Conservation (phyloP, 2,329 filamentous ascomycete genomes). For the Diaporthe sp. region DNA sequence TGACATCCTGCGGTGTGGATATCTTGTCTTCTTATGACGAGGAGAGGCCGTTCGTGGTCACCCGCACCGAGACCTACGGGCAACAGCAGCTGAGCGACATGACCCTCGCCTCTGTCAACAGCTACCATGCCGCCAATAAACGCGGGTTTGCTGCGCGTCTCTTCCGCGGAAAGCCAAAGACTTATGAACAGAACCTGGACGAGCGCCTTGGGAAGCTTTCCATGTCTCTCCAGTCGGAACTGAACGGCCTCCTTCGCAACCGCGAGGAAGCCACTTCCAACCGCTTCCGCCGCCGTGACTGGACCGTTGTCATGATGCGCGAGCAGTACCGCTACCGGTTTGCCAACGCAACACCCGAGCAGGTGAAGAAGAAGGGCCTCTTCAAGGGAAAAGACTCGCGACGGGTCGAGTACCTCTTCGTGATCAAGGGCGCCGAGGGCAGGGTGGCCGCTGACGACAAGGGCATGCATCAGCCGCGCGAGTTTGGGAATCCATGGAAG, state of each 20-base stretch:
- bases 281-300: conserved; percentile 39
- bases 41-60: conserved; percentile 2
- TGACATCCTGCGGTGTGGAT: conserved; percentile 37
- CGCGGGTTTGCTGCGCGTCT: conserved; percentile 38
- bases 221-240: conserved; percentile 32
- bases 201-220: conserved; percentile 39
- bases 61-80: conserved; percentile 26
- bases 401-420: conserved; percentile 36
- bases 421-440: conserved; percentile 40
- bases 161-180: conserved; percentile 36
- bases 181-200: conserved; percentile 43
- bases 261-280: conserved; percentile 38
- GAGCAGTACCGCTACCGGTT: conserved; percentile 41
- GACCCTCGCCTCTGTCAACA: conserved; percentile 38
- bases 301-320: conserved; percentile 41
- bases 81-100: conserved; percentile 40
- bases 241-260: conserved; percentile 39
- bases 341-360: conserved; percentile 32
- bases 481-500: conserved; percentile 40
- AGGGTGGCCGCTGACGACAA: conserved; percentile 28
- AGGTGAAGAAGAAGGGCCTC: conserved; percentile 39
- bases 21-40: not conserved
- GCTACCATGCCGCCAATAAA: conserved; percentile 38
- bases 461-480: conserved; percentile 30
- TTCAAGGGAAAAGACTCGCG: conserved; percentile 39